Conservation (phyloP, 257 asterid genomes). For the Vinca minor region DNA sequence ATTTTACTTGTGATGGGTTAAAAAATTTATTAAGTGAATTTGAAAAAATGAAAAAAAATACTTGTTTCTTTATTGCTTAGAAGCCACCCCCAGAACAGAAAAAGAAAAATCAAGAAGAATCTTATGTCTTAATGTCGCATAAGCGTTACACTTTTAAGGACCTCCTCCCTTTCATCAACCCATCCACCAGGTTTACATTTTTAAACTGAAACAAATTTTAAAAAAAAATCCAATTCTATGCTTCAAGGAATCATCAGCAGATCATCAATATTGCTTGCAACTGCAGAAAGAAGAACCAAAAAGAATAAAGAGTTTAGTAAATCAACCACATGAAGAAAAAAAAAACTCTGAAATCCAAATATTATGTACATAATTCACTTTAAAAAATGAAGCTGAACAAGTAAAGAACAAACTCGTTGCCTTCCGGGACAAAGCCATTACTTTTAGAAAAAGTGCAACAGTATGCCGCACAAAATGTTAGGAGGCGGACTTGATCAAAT, state of each 20-base stretch:
- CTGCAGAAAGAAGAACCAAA: background rate
- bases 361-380: no score
- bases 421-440: no score
- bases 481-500: no score
- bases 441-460: no score
- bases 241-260: constrained; percentile 3
- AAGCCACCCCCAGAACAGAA: no score
- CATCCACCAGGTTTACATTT: background rate
- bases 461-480: no score
- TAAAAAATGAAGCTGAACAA: background rate
- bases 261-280: background rate
- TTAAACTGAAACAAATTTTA: background rate
- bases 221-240: background rate
- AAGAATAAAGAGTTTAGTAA: background rate
- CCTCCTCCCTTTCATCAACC: constrained; percentile 5
- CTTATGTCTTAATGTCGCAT: background rate
- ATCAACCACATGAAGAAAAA: background rate
- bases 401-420: background rate
- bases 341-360: background rate
- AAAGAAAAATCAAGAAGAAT: background rate
- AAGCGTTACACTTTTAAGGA: constrained; percentile 8
- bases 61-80: no score
- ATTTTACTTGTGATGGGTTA: no score
- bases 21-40: no score
- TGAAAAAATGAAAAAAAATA: no score